Conservation (phyloP, 768 basidiomycete species). For the Agrocybe praecox region DNA sequence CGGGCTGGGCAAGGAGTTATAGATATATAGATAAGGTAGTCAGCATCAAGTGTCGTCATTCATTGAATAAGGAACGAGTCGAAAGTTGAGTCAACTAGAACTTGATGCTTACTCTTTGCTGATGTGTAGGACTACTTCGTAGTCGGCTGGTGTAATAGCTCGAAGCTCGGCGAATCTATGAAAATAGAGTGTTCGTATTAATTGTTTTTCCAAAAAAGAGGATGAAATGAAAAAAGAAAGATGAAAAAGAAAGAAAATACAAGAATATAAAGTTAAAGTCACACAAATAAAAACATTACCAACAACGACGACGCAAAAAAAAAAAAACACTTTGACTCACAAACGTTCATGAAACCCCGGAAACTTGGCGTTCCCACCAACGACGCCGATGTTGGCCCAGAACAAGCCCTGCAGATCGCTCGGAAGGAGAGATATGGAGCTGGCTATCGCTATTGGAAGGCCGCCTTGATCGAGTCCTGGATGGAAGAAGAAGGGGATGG, state of each 20-base stretch:
- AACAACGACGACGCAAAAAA: too few species aligned
- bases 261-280: too few species aligned
- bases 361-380: constrained; percentile 83
- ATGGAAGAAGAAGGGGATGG: constrained; percentile 3
- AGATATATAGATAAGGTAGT: constrained; percentile 2
- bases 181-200: not conserved
- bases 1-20: constrained; percentile 44
- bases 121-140: constrained; percentile 72
- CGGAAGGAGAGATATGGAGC: constrained; percentile 76
- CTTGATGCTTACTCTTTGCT: constrained; percentile 72
- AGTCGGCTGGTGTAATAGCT: constrained; percentile 80
- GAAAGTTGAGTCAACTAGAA: too few species aligned
- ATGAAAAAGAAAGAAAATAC: not conserved
- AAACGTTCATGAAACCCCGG: constrained; percentile 74
- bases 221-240: too few species aligned
- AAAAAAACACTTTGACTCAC: too few species aligned
- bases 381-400: constrained; percentile 91
- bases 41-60: too few species aligned
- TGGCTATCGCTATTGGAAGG: constrained; percentile 72
- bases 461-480: constrained; percentile 82
- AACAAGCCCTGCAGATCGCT: constrained; percentile 89
- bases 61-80: too few species aligned
- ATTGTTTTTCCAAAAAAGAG: too few species aligned
- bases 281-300: too few species aligned
- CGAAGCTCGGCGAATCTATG: constrained; percentile 73